Evolutionary conservation across 306 rosid genomes (phyloP).

Genomic region (Trifolium pratense): DNA sequence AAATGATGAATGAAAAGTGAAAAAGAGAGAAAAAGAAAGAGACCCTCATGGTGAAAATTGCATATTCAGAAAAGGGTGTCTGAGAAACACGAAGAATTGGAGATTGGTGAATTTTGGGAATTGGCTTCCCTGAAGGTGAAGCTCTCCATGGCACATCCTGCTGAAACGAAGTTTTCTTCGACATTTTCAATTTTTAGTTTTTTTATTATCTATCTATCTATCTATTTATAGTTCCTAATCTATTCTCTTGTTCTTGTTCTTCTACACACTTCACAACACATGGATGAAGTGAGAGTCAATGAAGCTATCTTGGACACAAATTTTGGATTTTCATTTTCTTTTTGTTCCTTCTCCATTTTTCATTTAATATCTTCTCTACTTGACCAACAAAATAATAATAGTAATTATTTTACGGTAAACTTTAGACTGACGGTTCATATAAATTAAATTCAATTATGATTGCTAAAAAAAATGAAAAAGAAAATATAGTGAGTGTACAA

Average conservation of each 20-base stretch:
- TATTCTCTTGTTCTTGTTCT: not conserved
- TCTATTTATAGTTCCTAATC: not conserved
- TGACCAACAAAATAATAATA: too few relatives aligned
- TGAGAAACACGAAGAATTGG: conserved; percentile 74
- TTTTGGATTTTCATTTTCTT: not conserved
- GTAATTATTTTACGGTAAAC: too few relatives aligned
- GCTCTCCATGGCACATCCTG: conserved; percentile 94
- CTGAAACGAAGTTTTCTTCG: conserved; percentile 58
- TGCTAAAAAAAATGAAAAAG: too few relatives aligned
- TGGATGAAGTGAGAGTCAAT: not conserved
- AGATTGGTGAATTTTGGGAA: conserved; percentile 85
- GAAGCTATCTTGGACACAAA: conserved; percentile 30
- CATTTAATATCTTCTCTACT: too few relatives aligned
- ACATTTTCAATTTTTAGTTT: conserved; percentile 48
- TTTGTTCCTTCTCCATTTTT: too few relatives aligned
- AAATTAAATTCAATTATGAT: too few relatives aligned
- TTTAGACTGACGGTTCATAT: too few relatives aligned
- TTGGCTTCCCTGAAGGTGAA: conserved; percentile 54
- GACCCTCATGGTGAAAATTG: conserved; percentile 79
- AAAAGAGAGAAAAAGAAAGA: conserved; percentile 1
- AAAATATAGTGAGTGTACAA: too few relatives aligned
- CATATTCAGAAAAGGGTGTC: conserved; percentile 65
- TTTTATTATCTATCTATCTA: not conserved
- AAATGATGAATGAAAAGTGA: not conserved
- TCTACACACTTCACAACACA: conserved; percentile 28